A percentile compares a stretch with the other conserved stretches of the same genome.
Evolutionary conservation across 352 stramenopile genomes (phyloP).

Genomic region (Phytopythium boreale): DNA sequence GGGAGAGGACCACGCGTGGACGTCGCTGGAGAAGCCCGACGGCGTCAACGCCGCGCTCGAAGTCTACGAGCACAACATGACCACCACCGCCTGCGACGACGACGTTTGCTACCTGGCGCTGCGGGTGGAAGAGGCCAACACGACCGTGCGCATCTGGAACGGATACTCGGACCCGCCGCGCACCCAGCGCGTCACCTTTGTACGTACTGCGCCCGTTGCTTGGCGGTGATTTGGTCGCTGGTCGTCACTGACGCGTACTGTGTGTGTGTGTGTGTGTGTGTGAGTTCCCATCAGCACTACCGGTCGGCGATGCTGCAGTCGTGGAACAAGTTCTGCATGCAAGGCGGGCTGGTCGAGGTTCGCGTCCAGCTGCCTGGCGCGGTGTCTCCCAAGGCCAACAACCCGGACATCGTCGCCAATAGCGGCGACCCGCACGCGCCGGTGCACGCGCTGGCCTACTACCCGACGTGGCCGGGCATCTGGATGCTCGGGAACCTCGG

Average conservation of each 20-base stretch:
- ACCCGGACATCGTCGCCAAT: slow-evolving; percentile 25
- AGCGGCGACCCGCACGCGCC: slow-evolving; percentile 7
- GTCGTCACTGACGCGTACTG: not conserved
- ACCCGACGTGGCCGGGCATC: slow-evolving; percentile 88
- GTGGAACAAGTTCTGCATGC: slow-evolving; percentile 94
- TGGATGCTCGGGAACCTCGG: slow-evolving; percentile 95
- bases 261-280: no score
- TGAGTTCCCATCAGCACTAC: slow-evolving; percentile 24
- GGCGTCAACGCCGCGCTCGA: slow-evolving; percentile 89
- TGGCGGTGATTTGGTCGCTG: not conserved
- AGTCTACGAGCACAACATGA: slow-evolving; percentile 89
- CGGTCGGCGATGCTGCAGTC: slow-evolving; percentile 81
- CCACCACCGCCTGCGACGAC: slow-evolving; percentile 33
- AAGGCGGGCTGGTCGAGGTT: slow-evolving; percentile 88
- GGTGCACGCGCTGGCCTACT: slow-evolving; percentile 31
- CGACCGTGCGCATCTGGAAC: slow-evolving; percentile 41
- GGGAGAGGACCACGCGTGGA: slow-evolving; percentile 90
- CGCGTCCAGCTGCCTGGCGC: slow-evolving; percentile 85
- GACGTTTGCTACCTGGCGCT: slow-evolving; percentile 37
- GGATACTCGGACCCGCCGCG: slow-evolving; percentile 29
- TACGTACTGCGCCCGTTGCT: slow-evolving; percentile 15
- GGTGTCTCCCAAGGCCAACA: slow-evolving; percentile 38
- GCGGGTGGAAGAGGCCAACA: slow-evolving; percentile 28
- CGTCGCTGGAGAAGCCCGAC: slow-evolving; percentile 92
- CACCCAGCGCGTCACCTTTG: slow-evolving; percentile 36